Evolutionary conservation across 176 grass and related monocot species (phyloP), one percentile per base, ranked within the genome.

Genomic region (Sorghum bicolor): DNA sequence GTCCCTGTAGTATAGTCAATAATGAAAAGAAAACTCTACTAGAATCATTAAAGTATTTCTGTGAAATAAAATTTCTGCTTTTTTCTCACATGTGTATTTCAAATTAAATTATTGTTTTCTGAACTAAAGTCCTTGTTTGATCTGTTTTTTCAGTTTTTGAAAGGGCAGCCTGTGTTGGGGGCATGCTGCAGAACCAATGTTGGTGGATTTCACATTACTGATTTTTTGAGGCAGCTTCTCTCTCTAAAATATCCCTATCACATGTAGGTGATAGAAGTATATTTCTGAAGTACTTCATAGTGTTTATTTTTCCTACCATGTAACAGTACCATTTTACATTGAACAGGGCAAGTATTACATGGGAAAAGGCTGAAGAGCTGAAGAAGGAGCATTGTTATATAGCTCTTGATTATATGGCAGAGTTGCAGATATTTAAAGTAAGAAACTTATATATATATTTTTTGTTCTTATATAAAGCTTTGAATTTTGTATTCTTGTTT

Each of bases 211-310:
- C 96, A 98, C 60, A 82, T 95, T 76, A 98, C 96, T 72, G 88
- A 98, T 82, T 95, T 93, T 91, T 80, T 98, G 80, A 98, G 91
- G 87, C 93, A 95, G 89, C 91, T 98, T 87, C 96, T 98, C 80
- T 93, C 89, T 87, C 89, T 98, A 45, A 98, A 98, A 78, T 91
- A 98, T 82, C 93, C 96, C 19, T 93, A 95, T 85, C 93, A 98
- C 72, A 57, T 14, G 96, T 98, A 91, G 33, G 92, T 90, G 70
- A 75, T n/a, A 50, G 38, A 41, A 75, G 29, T 85, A 71, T 81
- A 85, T 85, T 74, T 86, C 67, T 83, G 31, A 64, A 76, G 31
- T 44, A 71, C 63, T 79, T 37, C 70, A 39, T 70, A 45, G 40
- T 80, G 29, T 74, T 67, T 80, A 48, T n/a, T 67, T 82, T 75